Conservation (phyloP, 352 stramenopile species). For the Phytopythium delawarense region DNA sequence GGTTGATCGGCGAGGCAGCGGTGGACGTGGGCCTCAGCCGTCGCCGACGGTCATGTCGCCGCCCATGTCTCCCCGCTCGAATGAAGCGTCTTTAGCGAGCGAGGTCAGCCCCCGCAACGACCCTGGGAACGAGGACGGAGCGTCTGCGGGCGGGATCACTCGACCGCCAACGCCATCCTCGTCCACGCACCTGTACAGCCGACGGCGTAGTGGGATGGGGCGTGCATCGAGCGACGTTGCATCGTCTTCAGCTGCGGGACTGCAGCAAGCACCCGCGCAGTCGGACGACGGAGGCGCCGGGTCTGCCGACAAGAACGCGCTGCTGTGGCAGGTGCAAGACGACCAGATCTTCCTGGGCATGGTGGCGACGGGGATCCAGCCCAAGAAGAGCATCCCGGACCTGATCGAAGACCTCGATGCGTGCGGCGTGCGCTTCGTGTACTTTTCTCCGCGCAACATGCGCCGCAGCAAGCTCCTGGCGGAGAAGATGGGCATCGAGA, state of each 20-base stretch:
- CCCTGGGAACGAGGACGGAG: constrained; percentile 4
- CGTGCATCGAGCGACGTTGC: constrained; percentile 44
- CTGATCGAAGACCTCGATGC: constrained; percentile 95
- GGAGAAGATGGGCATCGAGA: constrained; percentile 99
- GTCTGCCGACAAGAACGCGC: constrained; percentile 49
- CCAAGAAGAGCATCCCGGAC: constrained; percentile 92
- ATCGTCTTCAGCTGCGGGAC: constrained; percentile 27
- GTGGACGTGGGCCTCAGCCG: not conserved
- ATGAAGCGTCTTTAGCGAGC: not conserved
- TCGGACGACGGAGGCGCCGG: constrained; percentile 14
- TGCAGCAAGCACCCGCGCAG: not conserved
- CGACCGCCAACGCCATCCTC: constrained; percentile 1
- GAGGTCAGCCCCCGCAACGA: constrained; percentile 4
- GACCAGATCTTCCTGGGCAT: constrained; percentile 98
- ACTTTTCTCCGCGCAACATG: constrained; percentile 99
- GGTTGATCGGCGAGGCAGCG: constrained; percentile 9
- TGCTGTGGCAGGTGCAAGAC: constrained; percentile 87
- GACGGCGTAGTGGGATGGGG: constrained; percentile 8
- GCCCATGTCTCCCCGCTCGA: constrained; percentile 3
- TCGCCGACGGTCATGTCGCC: not conserved
- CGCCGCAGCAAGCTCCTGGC: constrained; percentile 95
- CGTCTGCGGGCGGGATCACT: not conserved
- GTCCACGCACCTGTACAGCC: constrained; percentile 2
- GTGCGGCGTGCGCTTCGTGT: constrained; percentile 97
- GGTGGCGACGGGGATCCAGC: constrained; percentile 93